A percentile compares a stretch with the other conserved stretches of the same genome.
Evolutionary conservation across 768 basidiomycete genomes (phyloP).

Genomic region (Tricholomella constricta): DNA sequence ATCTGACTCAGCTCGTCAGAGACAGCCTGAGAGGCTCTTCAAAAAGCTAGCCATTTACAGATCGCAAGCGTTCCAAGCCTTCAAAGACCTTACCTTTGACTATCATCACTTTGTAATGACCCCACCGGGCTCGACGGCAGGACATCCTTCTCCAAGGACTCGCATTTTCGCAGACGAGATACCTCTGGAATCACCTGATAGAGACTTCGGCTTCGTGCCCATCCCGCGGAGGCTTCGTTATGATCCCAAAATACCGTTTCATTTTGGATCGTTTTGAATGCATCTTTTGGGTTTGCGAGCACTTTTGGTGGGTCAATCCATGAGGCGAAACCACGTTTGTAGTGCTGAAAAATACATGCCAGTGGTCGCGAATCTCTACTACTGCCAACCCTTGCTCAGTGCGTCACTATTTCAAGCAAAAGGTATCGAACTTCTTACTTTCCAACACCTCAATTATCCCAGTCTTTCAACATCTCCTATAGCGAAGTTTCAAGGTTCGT

Average conservation of each 20-base stretch:
- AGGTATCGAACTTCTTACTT: neutral
- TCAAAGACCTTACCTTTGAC: neutral
- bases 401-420: conserved; percentile 28
- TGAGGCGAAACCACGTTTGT: neutral
- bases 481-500: conserved; percentile 40
- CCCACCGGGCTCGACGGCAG: neutral
- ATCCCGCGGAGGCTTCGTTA: conserved; percentile 60
- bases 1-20: too few relatives aligned
- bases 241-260: conserved; percentile 49
- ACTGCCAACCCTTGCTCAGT: conserved; percentile 81
- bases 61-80: neutral
- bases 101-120: neutral
- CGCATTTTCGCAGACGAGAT: neutral
- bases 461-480: conserved; percentile 39
- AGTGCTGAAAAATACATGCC: neutral
- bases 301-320: conserved; percentile 46
- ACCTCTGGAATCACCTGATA: neutral
- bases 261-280: conserved; percentile 57
- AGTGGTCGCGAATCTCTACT: conserved; percentile 81
- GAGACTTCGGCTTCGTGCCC: conserved; percentile 66
- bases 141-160: neutral
- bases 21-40: too few relatives aligned
- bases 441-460: conserved; percentile 43
- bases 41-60: too few relatives aligned
- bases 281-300: conserved; percentile 61